Percentiles rank a stretch among this genome's conserved stretches.
Evolutionary conservation across 2,329 filamentous ascomycete genomes (phyloP).

Genomic region (Cercospora zeina): DNA sequence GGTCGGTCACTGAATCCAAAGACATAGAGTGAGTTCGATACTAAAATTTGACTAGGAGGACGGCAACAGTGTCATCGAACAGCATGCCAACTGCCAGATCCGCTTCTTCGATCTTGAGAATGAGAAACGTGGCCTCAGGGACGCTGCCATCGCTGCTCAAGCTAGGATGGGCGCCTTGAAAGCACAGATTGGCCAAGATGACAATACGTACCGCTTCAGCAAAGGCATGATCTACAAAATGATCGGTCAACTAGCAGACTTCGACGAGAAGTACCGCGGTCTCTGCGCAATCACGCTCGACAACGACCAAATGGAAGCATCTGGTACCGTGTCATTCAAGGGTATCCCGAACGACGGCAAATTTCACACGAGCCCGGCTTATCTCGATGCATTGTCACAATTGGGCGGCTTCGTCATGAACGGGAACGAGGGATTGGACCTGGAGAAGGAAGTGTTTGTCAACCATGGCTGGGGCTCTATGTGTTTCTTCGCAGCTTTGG

Average conservation of each 20-base stretch:
- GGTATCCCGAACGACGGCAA: conserved; percentile 24
- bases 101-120: conserved; percentile 33
- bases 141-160: conserved; percentile 26
- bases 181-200: conserved; percentile 13
- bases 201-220: conserved; percentile 31
- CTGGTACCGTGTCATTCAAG: conserved; percentile 30
- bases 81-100: conserved; percentile 20
- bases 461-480: conserved; percentile 41
- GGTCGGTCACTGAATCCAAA: background rate
- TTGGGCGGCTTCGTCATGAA: conserved; percentile 31
- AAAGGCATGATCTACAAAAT: conserved; percentile 24
- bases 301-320: conserved; percentile 40
- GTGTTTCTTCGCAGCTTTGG: conserved; percentile 34
- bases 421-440: conserved; percentile 35
- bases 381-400: conserved; percentile 45
- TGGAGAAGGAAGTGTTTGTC: conserved; percentile 39
- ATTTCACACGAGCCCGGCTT: conserved; percentile 33
- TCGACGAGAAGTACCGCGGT: conserved; percentile 38
- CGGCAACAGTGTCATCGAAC: conserved; percentile 10
- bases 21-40: background rate
- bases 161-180: conserved; percentile 10
- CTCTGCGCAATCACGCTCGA: conserved; percentile 44
- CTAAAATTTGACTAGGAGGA: conserved; percentile 19
- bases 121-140: conserved; percentile 26
- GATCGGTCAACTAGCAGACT: conserved; percentile 25